These are phyloP conservation scores for Yamadazyma kanchanaburiensis DNA, from an alignment of 1,139 yeast species.

Conservation along the genomic window DNA sequence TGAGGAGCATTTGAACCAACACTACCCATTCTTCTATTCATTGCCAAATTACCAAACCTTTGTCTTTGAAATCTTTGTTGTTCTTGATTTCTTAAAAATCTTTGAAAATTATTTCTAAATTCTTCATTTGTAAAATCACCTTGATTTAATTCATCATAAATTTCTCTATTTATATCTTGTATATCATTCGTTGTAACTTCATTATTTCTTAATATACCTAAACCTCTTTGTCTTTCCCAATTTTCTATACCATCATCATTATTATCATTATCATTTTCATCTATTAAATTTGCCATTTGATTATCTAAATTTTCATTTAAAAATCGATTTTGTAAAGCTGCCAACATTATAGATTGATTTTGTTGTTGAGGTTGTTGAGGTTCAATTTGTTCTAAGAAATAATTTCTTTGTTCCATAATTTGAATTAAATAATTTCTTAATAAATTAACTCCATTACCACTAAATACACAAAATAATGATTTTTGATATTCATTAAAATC, in stretches of 20 bases:
- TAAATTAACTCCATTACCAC: constrained; percentile 82
- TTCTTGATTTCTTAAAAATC: constrained; percentile 29
- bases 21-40: constrained; percentile 4
- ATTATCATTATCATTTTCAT: constrained; percentile 1
- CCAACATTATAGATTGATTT: constrained; percentile 17
- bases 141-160: constrained; percentile 31
- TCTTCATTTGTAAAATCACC: constrained; percentile 36
- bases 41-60: background rate
- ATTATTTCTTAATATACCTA: constrained; percentile 22
- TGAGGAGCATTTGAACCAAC: constrained; percentile 36
- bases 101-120: constrained; percentile 38
- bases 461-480: constrained; percentile 85
- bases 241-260: constrained; percentile 9
- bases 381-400: constrained; percentile 37
- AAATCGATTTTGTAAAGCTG: constrained; percentile 31
- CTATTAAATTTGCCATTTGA: background rate
- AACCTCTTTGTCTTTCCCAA: constrained; percentile 36
- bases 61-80: constrained; percentile 16
- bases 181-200: constrained; percentile 21
- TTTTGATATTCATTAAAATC: constrained; percentile 89
- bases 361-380: constrained; percentile 1
- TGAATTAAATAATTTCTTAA: constrained; percentile 60
- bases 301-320: constrained; percentile 5
- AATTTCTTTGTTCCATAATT: constrained; percentile 42
- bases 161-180: constrained; percentile 32